Conservation (phyloP, 345 rosid genomes). For the Gossypium raimondii region DNA sequence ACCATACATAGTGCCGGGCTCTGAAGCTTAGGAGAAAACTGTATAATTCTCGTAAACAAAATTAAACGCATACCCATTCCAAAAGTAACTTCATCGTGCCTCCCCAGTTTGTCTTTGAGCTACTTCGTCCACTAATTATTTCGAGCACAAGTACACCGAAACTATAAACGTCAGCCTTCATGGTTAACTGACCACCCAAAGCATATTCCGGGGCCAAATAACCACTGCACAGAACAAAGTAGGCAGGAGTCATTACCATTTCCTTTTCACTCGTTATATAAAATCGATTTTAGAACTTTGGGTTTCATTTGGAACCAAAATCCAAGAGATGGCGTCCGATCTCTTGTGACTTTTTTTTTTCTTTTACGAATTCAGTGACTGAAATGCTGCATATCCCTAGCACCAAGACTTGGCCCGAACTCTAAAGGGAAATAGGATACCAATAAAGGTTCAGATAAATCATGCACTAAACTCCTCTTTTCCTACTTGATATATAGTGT, state of each 20-base stretch:
- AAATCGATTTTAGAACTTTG: neutral
- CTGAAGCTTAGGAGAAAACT: neutral
- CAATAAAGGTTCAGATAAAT: neutral
- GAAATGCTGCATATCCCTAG: neutral
- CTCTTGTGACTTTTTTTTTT: neutral
- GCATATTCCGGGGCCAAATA: conserved; percentile 81
- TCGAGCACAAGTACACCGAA: conserved; percentile 64
- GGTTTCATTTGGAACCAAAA: neutral
- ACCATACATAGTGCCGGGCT: neutral
- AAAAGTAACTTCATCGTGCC: conserved; percentile 42
- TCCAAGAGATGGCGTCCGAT: neutral
- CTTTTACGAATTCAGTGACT: neutral
- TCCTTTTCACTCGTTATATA: neutral
- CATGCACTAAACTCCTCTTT: neutral
- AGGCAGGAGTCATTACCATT: neutral
- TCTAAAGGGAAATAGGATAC: neutral
- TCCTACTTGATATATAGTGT: neutral
- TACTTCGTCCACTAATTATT: conserved; percentile 55
- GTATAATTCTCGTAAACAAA: neutral
- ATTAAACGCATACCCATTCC: conserved; percentile 44
- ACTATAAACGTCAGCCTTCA: conserved; percentile 75
- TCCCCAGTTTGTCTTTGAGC: conserved; percentile 41
- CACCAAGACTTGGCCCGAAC: neutral
- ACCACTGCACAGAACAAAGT: conserved; percentile 44
- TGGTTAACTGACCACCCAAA: conserved; percentile 62